phyloP scores from a whole-genome alignment of 352 stramenopile genomes.

The Aphanomyces astaci region DNA sequence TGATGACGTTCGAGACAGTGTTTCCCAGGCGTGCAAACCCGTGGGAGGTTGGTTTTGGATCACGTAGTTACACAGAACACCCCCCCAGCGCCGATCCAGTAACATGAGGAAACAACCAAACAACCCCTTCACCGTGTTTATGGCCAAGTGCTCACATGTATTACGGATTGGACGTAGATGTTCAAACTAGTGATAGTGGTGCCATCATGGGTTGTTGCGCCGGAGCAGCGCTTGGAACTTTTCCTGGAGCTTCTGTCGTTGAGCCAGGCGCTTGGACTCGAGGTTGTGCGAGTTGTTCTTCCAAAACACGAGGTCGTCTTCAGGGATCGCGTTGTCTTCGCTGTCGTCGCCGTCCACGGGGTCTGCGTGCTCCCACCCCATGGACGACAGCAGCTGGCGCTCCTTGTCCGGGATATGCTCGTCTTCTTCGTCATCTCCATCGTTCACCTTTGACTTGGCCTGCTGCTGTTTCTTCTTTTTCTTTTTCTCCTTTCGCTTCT shows the following conservation, averaged over 20 bases:
- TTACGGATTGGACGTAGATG: background rate
- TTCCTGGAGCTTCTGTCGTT: constrained; percentile 78
- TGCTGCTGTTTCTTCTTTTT: constrained; percentile 73
- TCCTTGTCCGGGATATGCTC: constrained; percentile 31
- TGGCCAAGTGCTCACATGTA: background rate
- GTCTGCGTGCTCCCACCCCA: constrained; percentile 78
- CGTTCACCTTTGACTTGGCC: constrained; percentile 44
- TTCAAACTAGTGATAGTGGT: background rate
- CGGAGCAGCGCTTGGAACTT: constrained; percentile 79
- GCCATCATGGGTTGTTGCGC: constrained; percentile 29
- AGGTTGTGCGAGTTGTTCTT: constrained; percentile 73
- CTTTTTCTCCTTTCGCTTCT: constrained; percentile 86
- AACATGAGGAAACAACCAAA: background rate
- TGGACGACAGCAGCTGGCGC: constrained; percentile 70
- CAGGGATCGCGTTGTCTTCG: constrained; percentile 68
- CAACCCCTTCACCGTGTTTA: background rate
- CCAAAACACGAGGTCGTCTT: constrained; percentile 81
- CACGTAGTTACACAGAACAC: too few species aligned
- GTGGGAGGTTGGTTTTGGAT: too few species aligned
- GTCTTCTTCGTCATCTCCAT: constrained; percentile 30
- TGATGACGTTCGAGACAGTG: too few species aligned
- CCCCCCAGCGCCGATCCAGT: too few species aligned
- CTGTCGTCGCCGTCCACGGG: constrained; percentile 64
- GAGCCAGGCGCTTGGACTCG: constrained; percentile 61
- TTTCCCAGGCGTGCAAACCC: too few species aligned